A percentile compares a stretch with the other conserved stretches of the same genome.
phyloP scores from a whole-genome alignment of 371 early-diverging fungal genomes.

The Smittium culicis region DNA sequence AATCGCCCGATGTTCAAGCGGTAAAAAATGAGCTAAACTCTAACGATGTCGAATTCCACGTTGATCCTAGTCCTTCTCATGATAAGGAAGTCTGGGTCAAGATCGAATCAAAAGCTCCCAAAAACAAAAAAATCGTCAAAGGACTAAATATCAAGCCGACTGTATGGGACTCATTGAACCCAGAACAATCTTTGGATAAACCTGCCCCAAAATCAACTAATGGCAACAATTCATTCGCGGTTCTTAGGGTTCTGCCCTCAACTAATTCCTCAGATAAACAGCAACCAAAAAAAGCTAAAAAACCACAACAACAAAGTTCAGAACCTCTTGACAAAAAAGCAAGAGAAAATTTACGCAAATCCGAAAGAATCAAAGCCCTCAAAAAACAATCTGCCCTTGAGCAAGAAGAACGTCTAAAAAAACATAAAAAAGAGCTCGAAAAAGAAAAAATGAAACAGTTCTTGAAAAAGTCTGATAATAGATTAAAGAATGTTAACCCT shows the following conservation, averaged over 20 bases:
- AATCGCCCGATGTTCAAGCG: no score
- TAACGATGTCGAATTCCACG: not conserved
- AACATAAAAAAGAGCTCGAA: constrained; percentile 5
- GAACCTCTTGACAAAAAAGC: constrained; percentile 1
- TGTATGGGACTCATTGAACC: not conserved
- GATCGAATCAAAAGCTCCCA: not conserved
- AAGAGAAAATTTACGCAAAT: not conserved
- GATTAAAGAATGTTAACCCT: not conserved
- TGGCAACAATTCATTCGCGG: not conserved
- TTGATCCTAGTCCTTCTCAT: not conserved
- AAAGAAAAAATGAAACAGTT: not conserved
- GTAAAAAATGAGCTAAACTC: no score
- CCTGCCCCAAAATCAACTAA: not conserved
- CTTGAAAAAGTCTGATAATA: not conserved
- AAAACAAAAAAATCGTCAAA: not conserved
- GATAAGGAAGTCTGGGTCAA: not conserved
- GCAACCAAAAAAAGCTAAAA: not conserved
- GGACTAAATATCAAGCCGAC: not conserved
- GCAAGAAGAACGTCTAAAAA: not conserved
- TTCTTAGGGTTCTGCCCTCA: not conserved
- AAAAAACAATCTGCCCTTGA: not conserved
- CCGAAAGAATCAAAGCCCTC: not conserved
- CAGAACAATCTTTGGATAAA: not conserved
- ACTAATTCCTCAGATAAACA: not conserved
- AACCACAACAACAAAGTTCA: not conserved